Percentiles rank a stretch among this genome's conserved stretches.
Evolutionary conservation across 768 basidiomycete species (phyloP).

Genomic region (Agaricus sinodeliciosus): DNA sequence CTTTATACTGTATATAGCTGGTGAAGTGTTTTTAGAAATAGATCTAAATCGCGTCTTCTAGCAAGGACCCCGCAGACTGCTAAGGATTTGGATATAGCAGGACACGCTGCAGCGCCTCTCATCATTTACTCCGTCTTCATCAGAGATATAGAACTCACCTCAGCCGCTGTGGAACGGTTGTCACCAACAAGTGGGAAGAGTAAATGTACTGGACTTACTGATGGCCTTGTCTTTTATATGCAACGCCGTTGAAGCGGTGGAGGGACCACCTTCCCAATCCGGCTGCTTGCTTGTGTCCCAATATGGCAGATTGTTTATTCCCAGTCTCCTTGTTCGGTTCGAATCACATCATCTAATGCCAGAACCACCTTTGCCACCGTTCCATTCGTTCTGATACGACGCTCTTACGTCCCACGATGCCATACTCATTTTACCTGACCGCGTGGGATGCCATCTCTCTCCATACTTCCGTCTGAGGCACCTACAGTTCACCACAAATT

Average conservation of each 20-base stretch:
- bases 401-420: conserved; percentile 1
- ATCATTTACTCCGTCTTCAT: neutral
- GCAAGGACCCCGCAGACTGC: conserved; percentile 3
- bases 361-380: neutral
- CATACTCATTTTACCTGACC: neutral
- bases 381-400: conserved; percentile 3
- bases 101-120: neutral
- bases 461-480: no score
- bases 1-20: conserved; percentile 2
- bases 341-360: neutral
- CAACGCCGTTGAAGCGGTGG: neutral
- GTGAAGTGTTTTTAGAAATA: neutral
- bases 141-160: conserved; percentile 7
- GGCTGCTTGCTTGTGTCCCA: conserved; percentile 2
- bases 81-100: conserved; percentile 1
- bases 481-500: no score
- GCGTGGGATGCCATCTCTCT: no score
- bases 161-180: neutral
- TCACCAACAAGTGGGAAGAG: neutral
- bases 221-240: conserved; percentile 5
- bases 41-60: neutral
- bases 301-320: conserved; percentile 8
- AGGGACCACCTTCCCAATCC: neutral
- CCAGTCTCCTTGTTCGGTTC: neutral
- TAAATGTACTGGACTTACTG: neutral